These are phyloP conservation scores for Talaromyces ruber DNA, from an alignment of 495 filamentous ascomycete species.

Conservation along the genomic window DNA sequence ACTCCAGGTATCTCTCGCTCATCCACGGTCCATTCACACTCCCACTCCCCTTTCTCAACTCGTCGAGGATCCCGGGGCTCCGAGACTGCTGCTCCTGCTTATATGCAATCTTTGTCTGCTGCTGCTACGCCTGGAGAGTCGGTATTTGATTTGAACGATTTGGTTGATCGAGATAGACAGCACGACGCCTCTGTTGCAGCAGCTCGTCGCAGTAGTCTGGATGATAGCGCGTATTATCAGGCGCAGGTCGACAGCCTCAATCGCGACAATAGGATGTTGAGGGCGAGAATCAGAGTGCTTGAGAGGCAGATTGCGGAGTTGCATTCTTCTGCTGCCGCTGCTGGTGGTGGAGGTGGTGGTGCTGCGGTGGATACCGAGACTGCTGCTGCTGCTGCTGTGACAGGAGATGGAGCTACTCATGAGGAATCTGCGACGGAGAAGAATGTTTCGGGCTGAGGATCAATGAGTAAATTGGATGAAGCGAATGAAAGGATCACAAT, in stretches of 20 bases:
- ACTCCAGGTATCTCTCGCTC: conserved; percentile 21
- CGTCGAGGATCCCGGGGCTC: conserved; percentile 35
- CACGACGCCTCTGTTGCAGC: neutral
- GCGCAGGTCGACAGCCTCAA: conserved; percentile 81
- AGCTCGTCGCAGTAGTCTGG: conserved; percentile 43
- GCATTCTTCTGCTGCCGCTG: conserved; percentile 9
- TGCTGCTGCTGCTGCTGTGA: neutral
- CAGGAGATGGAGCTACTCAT: neutral
- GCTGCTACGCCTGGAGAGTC: neutral
- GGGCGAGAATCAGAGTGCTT: conserved; percentile 74
- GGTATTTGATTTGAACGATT: neutral
- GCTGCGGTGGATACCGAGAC: neutral
- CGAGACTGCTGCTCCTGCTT: conserved; percentile 17
- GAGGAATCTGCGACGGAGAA: neutral
- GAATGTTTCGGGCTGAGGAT: neutral
- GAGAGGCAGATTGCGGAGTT: conserved; percentile 36
- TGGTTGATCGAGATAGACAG: neutral
- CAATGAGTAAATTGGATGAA: neutral
- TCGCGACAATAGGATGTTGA: conserved; percentile 91
- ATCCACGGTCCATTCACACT: neutral
- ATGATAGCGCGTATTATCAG: conserved; percentile 84
- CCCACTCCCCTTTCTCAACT: conserved; percentile 33
- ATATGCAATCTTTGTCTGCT: neutral
- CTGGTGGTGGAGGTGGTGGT: neutral
- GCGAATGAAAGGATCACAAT: neutral